A percentile compares a stretch with the other conserved stretches of the same genome.
These are phyloP conservation scores for Kazachstania taianensis DNA, from an alignment of 805 yeast genomes.

Conservation along the genomic window DNA sequence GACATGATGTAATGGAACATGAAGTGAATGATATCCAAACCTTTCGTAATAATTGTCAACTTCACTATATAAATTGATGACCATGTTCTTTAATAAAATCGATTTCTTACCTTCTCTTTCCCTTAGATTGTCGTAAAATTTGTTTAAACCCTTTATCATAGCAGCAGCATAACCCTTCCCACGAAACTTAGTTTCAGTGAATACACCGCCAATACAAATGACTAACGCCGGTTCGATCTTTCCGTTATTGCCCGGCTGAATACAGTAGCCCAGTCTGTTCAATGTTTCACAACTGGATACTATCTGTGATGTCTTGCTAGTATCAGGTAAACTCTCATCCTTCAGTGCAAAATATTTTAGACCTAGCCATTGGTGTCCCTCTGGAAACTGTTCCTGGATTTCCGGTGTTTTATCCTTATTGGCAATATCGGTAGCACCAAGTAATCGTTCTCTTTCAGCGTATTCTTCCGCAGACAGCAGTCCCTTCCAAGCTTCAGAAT, in stretches of 20 bases:
- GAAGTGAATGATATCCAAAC: slow-evolving; percentile 47
- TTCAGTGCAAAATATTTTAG: slow-evolving; percentile 30
- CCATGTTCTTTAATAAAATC: slow-evolving; percentile 24
- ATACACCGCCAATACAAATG: slow-evolving; percentile 52
- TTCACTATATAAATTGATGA: slow-evolving; percentile 56
- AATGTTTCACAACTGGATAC: slow-evolving; percentile 35
- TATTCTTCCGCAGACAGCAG: slow-evolving; percentile 28
- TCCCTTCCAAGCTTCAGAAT: slow-evolving; percentile 30
- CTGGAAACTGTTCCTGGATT: slow-evolving; percentile 11
- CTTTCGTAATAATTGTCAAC: slow-evolving; percentile 56
- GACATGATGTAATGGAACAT: slow-evolving; percentile 31
- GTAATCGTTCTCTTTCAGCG: slow-evolving; percentile 28
- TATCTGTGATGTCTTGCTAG: slow-evolving; percentile 25
- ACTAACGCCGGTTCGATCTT: slow-evolving; percentile 24
- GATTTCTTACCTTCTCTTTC: slow-evolving; percentile 12
- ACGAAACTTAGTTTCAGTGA: slow-evolving; percentile 38
- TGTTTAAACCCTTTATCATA: slow-evolving; percentile 35
- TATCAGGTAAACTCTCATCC: slow-evolving; percentile 15
- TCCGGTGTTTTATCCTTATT: slow-evolving; percentile 11
- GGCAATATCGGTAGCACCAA: slow-evolving; percentile 25
- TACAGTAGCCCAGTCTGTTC: slow-evolving; percentile 29
- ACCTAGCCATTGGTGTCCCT: slow-evolving; percentile 23
- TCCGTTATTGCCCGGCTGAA: slow-evolving; percentile 18
- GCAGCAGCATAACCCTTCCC: slow-evolving; percentile 45
- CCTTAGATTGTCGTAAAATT: slow-evolving; percentile 26